Evolutionary conservation across 495 filamentous ascomycete genomes (phyloP).

Genomic region (Xylaria longipes): DNA sequence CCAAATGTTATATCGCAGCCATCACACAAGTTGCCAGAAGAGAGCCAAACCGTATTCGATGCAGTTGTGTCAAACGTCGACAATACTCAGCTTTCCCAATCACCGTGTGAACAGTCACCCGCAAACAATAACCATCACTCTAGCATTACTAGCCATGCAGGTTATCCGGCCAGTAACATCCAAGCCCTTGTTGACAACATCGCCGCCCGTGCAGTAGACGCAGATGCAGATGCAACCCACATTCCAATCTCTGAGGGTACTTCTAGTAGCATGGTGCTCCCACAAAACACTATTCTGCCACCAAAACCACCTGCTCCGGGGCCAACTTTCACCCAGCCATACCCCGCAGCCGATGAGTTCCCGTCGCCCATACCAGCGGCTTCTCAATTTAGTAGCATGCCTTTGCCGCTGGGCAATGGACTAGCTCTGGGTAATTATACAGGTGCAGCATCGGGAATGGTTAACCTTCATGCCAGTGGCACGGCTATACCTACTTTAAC

Average conservation of each 20-base stretch:
- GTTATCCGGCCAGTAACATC: slow-evolving; percentile 52
- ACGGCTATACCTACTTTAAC: slow-evolving; percentile 6
- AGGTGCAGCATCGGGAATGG: slow-evolving; percentile 29
- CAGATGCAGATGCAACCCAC: slow-evolving; percentile 29
- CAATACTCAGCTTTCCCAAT: slow-evolving; percentile 21
- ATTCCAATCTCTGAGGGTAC: slow-evolving; percentile 16
- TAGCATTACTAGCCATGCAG: slow-evolving; percentile 33
- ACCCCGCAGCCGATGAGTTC: slow-evolving; percentile 34
- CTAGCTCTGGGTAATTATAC: slow-evolving; percentile 17
- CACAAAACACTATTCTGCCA: slow-evolving; percentile 62
- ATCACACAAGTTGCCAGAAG: slow-evolving; percentile 28
- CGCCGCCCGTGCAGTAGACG: slow-evolving; percentile 49
- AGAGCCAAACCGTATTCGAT: slow-evolving; percentile 17
- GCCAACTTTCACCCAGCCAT: slow-evolving; percentile 30
- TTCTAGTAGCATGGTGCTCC: slow-evolving; percentile 49
- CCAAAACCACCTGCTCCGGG: slow-evolving; percentile 63
- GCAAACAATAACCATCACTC: slow-evolving; percentile 34
- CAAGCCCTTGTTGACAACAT: slow-evolving; percentile 59
- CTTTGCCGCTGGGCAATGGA: slow-evolving; percentile 18
- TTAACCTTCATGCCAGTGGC: not conserved
- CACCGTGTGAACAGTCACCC: slow-evolving; percentile 34
- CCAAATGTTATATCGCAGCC: slow-evolving; percentile 31
- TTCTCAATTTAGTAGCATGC: slow-evolving; percentile 28
- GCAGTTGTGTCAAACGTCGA: slow-evolving; percentile 23
- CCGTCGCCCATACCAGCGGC: slow-evolving; percentile 20